Evolutionary conservation across 2,329 filamentous ascomycete species (phyloP).

Genomic region (Pseudogymnoascus sp.): DNA sequence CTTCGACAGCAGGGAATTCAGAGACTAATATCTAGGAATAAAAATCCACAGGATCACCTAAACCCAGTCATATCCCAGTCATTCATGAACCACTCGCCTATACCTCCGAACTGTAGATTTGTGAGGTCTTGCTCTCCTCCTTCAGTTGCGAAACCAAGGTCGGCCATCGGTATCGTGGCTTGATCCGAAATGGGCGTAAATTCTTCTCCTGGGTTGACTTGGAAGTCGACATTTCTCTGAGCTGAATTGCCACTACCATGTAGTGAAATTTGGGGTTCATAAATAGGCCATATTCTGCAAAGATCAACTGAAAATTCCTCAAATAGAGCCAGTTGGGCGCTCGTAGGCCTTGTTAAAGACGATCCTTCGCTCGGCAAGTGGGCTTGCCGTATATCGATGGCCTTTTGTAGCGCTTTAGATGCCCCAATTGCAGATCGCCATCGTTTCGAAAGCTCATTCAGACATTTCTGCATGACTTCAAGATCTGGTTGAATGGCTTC

Average conservation of each 20-base stretch:
- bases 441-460: neutral
- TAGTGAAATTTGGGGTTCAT: neutral
- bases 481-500: neutral
- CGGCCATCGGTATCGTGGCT: neutral
- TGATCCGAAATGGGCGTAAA: neutral
- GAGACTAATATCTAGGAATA: neutral
- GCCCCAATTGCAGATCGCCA: neutral
- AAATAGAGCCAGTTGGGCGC: neutral
- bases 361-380: neutral
- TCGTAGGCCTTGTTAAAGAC: neutral
- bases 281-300: neutral
- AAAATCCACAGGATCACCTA: neutral
- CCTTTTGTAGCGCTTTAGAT: neutral
- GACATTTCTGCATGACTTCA: neutral
- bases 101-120: neutral
- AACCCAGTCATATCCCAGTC: neutral
- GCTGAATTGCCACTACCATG: neutral
- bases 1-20: neutral
- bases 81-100: neutral
- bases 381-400: neutral
- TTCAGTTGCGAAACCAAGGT: neutral
- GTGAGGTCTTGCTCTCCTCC: neutral
- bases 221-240: neutral
- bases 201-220: neutral
- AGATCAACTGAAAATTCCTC: neutral